phyloP scores from a whole-genome alignment of 805 yeast genomes.

The Hanseniaspora hatyaiensis region DNA sequence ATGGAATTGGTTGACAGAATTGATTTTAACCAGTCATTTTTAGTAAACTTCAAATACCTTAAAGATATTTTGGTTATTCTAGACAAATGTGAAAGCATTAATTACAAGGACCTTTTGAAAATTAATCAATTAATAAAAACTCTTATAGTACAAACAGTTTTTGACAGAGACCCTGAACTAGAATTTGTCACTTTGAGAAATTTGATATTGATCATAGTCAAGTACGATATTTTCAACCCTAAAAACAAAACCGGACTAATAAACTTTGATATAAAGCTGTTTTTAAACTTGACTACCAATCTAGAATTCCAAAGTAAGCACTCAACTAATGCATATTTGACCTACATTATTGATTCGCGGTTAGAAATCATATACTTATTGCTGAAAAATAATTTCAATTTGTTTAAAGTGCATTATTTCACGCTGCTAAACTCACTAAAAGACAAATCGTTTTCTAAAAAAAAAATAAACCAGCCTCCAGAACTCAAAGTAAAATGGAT shows the following conservation, averaged over 20 bases:
- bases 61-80: not conserved
- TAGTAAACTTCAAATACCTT: not conserved
- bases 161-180: conserved; percentile 42
- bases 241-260: not conserved
- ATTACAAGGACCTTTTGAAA: conserved; percentile 1
- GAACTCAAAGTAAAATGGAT: conserved; percentile 8
- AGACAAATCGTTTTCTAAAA: not conserved
- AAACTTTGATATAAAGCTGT: not conserved
- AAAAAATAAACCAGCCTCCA: not conserved
- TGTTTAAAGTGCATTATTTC: not conserved
- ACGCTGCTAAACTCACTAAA: not conserved
- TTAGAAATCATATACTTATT: conserved; percentile 10
- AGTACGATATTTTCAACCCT: not conserved
- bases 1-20: not conserved
- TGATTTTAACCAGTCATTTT: not conserved
- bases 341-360: conserved; percentile 4
- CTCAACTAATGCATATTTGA: not conserved
- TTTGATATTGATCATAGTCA: conserved; percentile 50
- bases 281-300: not conserved
- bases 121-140: conserved; percentile 3
- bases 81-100: not conserved
- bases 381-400: not conserved
- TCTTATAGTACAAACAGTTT: not conserved
- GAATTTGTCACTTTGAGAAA: conserved; percentile 77
- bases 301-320: not conserved